Percentiles rank a stretch among this genome's conserved stretches.
Conservation (phyloP, 2,329 filamentous ascomycete species). For the Sarocladiaceae sp. region DNA sequence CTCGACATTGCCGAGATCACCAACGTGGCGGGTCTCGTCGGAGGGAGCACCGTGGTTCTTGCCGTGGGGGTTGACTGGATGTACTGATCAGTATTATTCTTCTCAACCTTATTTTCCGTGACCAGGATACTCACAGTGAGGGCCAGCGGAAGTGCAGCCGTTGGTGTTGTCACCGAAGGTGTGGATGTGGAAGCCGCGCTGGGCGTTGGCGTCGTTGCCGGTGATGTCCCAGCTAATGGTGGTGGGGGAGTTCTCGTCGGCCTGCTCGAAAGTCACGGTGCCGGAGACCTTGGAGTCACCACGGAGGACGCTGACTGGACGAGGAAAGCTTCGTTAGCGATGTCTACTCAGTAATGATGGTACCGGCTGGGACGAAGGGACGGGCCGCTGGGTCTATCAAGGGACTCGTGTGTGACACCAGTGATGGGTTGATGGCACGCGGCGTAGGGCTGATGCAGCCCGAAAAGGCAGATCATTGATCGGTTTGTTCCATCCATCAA, state of each 20-base stretch:
- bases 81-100: background rate
- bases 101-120: background rate
- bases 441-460: background rate
- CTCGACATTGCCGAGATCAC: constrained; percentile 95
- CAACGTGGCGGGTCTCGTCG: constrained; percentile 86
- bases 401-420: background rate
- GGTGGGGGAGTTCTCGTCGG: constrained; percentile 74
- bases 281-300: constrained; percentile 95
- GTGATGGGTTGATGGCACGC: background rate
- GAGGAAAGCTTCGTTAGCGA: constrained; percentile 16
- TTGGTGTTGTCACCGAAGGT: constrained; percentile 99
- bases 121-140: constrained; percentile 73
- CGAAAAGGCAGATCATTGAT: background rate
- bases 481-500: constrained; percentile 12
- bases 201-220: constrained; percentile 88
- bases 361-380: background rate
- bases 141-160: constrained; percentile 96
- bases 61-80: constrained; percentile 84
- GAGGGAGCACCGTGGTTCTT: constrained; percentile 87
- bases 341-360: background rate
- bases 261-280: constrained; percentile 93
- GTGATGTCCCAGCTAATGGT: constrained; percentile 88
- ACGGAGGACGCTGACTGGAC: constrained; percentile 86
- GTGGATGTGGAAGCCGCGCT: constrained; percentile 98
- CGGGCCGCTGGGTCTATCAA: constrained; percentile 7